A percentile compares a stretch with the other conserved stretches of the same genome.
Evolutionary conservation across 495 filamentous ascomycete species (phyloP).

Genomic region (Opeltia flavorubescens): DNA sequence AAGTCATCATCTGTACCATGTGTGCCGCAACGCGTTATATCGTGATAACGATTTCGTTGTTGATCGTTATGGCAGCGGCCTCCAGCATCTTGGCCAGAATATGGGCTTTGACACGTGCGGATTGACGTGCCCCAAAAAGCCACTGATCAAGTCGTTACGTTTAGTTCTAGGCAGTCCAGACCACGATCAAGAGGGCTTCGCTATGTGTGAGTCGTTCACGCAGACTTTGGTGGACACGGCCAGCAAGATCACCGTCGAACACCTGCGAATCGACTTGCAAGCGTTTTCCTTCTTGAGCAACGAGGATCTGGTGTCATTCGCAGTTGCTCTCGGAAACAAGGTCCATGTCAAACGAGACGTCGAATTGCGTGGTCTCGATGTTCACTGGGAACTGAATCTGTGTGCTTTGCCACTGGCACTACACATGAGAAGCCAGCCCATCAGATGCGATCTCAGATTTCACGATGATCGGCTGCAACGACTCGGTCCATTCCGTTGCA

Average conservation of each 20-base stretch:
- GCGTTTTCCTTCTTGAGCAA: neutral
- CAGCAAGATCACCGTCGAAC: neutral
- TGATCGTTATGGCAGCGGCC: neutral
- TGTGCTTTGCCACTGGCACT: neutral
- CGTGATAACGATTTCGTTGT: neutral
- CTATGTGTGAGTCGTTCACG: neutral
- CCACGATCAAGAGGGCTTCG: neutral
- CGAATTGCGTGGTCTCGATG: neutral
- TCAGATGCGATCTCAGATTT: neutral
- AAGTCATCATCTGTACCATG: neutral
- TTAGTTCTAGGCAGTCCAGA: neutral
- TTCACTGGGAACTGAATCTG: conserved; percentile 1
- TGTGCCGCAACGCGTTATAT: neutral
- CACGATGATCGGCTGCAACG: neutral
- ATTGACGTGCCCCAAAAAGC: neutral
- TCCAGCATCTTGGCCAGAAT: neutral
- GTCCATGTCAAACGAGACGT: neutral
- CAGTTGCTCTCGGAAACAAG: neutral
- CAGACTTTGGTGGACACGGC: neutral
- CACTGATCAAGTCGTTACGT: neutral
- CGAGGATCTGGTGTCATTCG: neutral
- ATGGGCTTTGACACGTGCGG: neutral
- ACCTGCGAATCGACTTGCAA: neutral
- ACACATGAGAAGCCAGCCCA: neutral
- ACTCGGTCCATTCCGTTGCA: no score